Base-by-base conservation (phyloP, 148 eudicot genomes). In the Fagopyrum homotropicum region DNA sequence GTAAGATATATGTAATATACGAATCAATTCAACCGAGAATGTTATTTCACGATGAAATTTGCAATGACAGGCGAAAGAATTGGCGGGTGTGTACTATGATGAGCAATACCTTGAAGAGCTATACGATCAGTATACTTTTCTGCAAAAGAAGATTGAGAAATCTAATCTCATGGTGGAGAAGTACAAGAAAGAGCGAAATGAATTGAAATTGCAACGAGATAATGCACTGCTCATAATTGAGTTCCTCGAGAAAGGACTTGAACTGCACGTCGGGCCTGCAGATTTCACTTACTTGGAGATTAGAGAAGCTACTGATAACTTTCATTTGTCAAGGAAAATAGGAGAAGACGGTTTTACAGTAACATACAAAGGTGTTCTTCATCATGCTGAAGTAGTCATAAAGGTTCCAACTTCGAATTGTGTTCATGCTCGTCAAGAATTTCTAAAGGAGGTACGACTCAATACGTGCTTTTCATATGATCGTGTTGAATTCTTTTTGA, bases 261-360 rank as follows among this genome's bases (percentile, higher is more conserved):
- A 48, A 80, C 78, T 72, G 30, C 87, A 45, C 72, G n/a, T 81
- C 92, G 51, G 76, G 50, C 90, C 83, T 77, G 78, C 89, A 1
- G 90, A 83, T 55, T 85, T 90, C 77, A 88, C 87, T 70, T 86
- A 86, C 82, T 80, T 75, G 6, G 99, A 95, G 74, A 85, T 95
- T 73, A 79, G 87, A 79, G 84, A 85, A 75, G 97, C 92, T 9
- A 92, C 97, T 17, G 74, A 69, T 45, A 30, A 63, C 73, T 90
- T 90, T 69, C 83, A 89, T 74, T 83, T 75, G 49, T 84, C 85
- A 49, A 79, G 85, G 83, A 90, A 88, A 83, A 89, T 92, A 45
- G 93, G 93, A 48, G 94, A 92, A 87, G 97, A 96, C 60, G 92
- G 94, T 55, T 89, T 87, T 78, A 96, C 91, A 30, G 85, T 68